A percentile compares a stretch with the other conserved stretches of the same genome.
Conservation (phyloP, 1,139 yeast genomes). For the Waltiozyma sp. region DNA sequence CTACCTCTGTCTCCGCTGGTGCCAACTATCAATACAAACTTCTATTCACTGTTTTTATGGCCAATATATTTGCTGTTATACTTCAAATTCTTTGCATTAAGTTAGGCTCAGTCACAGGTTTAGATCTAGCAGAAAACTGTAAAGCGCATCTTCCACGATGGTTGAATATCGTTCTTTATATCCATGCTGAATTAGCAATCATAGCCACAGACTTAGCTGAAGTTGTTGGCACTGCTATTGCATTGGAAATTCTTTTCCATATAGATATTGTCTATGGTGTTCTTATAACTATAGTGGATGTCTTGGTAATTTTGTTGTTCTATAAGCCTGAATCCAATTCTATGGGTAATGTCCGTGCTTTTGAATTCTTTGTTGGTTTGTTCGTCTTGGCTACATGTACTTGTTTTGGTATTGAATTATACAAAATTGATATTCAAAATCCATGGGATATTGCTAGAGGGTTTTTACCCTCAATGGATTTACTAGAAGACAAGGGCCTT, state of each 20-base stretch:
- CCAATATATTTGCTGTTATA: constrained; percentile 80
- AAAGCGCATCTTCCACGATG: constrained; percentile 57
- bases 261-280: constrained; percentile 78
- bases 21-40: constrained; percentile 78
- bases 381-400: constrained; percentile 75
- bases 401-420: constrained; percentile 75
- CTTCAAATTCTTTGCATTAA: constrained; percentile 77
- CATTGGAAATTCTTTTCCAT: constrained; percentile 68
- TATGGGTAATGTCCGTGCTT: constrained; percentile 62
- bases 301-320: constrained; percentile 72
- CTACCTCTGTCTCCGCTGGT: constrained; percentile 86
- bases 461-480: constrained; percentile 64
- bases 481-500: constrained; percentile 70
- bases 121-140: constrained; percentile 82
- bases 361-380: constrained; percentile 70
- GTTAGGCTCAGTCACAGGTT: constrained; percentile 84
- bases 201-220: constrained; percentile 91
- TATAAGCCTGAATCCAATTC: constrained; percentile 79
- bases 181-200: constrained; percentile 78
- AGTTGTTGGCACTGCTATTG: constrained; percentile 88
- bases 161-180: constrained; percentile 52
- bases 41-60: constrained; percentile 66
- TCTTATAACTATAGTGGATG: constrained; percentile 72
- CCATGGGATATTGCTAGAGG: constrained; percentile 54
- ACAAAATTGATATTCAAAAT: constrained; percentile 49